Conservation (phyloP, 1,139 yeast genomes). For the Geotrichum fermentans region DNA sequence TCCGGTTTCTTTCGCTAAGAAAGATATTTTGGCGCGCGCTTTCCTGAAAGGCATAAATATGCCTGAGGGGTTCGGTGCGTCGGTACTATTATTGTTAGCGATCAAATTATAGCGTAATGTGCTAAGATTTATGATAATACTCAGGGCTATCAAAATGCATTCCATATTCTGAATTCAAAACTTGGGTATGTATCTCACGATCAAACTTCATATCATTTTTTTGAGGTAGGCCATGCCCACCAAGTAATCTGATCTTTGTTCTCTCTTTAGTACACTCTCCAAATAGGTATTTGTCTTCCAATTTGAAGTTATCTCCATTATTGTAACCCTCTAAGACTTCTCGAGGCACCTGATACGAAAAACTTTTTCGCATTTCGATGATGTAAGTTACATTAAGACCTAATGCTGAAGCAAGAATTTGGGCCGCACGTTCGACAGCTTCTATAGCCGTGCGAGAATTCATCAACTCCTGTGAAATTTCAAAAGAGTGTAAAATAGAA, state of each 20-base stretch:
- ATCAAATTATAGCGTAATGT: too few relatives aligned
- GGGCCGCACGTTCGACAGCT: slow-evolving; percentile 38
- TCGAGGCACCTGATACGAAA: slow-evolving; percentile 18
- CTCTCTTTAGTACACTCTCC: slow-evolving; percentile 35
- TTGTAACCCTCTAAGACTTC: slow-evolving; percentile 1
- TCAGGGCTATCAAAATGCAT: slow-evolving; percentile 40
- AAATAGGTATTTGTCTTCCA: slow-evolving; percentile 27
- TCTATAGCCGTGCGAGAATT: slow-evolving; percentile 39
- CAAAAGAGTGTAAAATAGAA: slow-evolving; percentile 30
- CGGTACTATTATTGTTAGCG: slow-evolving; percentile 19
- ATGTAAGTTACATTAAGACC: slow-evolving; percentile 51
- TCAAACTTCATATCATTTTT: slow-evolving; percentile 41
- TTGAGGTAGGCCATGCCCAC: slow-evolving; percentile 42
- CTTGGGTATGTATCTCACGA: slow-evolving; percentile 45
- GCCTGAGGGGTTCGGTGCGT: slow-evolving; percentile 26
- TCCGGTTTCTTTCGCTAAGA: background rate
- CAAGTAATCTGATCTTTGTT: slow-evolving; percentile 47
- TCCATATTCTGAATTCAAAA: slow-evolving; percentile 55
- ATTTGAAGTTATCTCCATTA: slow-evolving; percentile 44
- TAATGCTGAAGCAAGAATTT: slow-evolving; percentile 40
- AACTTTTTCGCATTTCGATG: slow-evolving; percentile 48
- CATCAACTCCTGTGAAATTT: slow-evolving; percentile 43
- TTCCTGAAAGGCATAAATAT: slow-evolving; percentile 31
- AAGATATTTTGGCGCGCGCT: slow-evolving; percentile 6
- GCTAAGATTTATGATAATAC: background rate